phyloP scores from a whole-genome alignment of 306 rosid genomes.

The Hippophae tibetana region DNA sequence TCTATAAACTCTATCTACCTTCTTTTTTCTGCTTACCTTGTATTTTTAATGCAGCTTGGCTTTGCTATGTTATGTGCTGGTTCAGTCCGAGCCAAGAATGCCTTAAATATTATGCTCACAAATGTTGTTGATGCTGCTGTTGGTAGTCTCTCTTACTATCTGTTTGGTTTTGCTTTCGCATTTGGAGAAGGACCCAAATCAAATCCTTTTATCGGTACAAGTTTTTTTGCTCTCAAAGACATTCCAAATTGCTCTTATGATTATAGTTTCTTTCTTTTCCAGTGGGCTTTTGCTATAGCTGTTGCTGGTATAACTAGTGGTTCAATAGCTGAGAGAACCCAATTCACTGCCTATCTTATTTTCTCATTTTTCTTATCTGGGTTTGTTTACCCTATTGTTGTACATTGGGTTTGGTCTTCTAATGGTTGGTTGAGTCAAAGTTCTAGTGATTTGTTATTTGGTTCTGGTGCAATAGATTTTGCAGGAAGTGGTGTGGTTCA shows the following conservation, averaged over 20 bases:
- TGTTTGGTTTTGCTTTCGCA: slow-evolving; percentile 75
- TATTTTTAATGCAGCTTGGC: slow-evolving; percentile 68
- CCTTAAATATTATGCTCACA: slow-evolving; percentile 72
- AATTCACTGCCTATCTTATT: slow-evolving; percentile 51
- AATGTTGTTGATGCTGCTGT: slow-evolving; percentile 71
- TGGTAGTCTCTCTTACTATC: slow-evolving; percentile 72
- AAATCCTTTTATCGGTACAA: slow-evolving; percentile 67
- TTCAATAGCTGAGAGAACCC: slow-evolving; percentile 70
- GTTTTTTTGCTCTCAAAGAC: slow-evolving; percentile 35
- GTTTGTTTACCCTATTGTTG: slow-evolving; percentile 66
- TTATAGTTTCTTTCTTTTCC: slow-evolving; percentile 64
- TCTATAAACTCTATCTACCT: slow-evolving; percentile 70
- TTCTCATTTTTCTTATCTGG: slow-evolving; percentile 61
- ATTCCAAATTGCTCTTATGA: slow-evolving; percentile 45
- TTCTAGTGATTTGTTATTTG: slow-evolving; percentile 33
- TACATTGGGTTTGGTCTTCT: slow-evolving; percentile 71
- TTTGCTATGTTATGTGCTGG: slow-evolving; percentile 88
- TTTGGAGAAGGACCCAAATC: slow-evolving; percentile 36
- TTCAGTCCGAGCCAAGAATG: slow-evolving; percentile 73
- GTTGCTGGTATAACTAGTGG: slow-evolving; percentile 72
- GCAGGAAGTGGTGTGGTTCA: slow-evolving; percentile 80
- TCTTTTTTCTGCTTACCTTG: slow-evolving; percentile 70
- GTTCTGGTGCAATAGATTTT: slow-evolving; percentile 68
- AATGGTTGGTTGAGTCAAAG: slow-evolving; percentile 57
- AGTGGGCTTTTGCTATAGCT: slow-evolving; percentile 78